Conservation (phyloP, 192 early-diverging fungal species). For the Neocallimastix lanati region DNA sequence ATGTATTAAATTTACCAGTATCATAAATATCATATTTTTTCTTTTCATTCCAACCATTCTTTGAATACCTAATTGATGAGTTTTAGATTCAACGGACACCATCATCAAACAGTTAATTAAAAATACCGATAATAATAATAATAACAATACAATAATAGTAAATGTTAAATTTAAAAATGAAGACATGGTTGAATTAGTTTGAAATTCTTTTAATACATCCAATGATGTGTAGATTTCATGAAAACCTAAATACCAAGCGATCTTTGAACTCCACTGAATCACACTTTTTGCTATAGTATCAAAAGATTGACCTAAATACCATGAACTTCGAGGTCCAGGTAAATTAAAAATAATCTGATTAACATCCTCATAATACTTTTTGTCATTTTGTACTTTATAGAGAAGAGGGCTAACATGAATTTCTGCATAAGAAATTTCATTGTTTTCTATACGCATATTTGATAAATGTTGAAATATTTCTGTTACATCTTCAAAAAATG, state of each 20-base stretch:
- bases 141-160: constrained; percentile 8
- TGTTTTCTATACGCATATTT: neutral
- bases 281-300: constrained; percentile 1
- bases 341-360: neutral
- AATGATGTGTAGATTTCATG: neutral
- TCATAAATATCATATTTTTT: neutral
- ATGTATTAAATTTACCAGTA: neutral
- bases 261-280: constrained; percentile 4
- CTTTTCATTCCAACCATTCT: constrained; percentile 12
- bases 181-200: constrained; percentile 3
- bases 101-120: constrained; percentile 14
- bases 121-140: constrained; percentile 10
- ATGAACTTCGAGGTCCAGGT: neutral
- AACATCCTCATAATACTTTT: neutral
- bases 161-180: constrained; percentile 10
- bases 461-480: neutral
- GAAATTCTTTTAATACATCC: neutral
- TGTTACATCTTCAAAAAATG: neutral
- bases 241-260: constrained; percentile 7
- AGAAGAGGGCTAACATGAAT: neutral
- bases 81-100: constrained; percentile 14
- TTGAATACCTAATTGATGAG: constrained; percentile 11
- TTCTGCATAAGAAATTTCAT: neutral
- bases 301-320: neutral
- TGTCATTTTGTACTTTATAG: neutral